A percentile compares a stretch with the other conserved stretches of the same genome.
These are phyloP conservation scores for Houttuynia cordata DNA, from an alignment of 164 flowering plant species.

Conservation along the genomic window DNA sequence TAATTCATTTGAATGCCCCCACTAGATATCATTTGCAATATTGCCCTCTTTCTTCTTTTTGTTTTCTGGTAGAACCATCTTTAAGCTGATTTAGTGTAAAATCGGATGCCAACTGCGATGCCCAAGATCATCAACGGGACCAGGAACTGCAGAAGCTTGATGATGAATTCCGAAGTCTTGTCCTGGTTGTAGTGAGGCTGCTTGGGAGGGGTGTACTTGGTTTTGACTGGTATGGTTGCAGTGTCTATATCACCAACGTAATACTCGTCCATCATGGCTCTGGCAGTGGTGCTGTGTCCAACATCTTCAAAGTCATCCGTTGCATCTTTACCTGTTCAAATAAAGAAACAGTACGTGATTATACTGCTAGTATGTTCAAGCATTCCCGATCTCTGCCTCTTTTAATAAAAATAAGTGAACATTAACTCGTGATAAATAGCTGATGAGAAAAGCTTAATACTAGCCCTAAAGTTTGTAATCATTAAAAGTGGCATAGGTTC, in stretches of 20 bases:
- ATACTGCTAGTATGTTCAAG: no score
- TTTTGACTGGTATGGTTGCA: conserved; percentile 35
- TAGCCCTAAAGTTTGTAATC: no score
- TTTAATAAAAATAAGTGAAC: background rate
- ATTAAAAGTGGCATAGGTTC: background rate
- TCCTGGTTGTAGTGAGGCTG: conserved; percentile 54
- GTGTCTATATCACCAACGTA: conserved; percentile 46
- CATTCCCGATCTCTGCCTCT: no score
- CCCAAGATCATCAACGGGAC: conserved; percentile 69
- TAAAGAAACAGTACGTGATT: background rate
- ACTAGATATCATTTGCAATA: background rate
- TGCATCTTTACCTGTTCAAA: conserved; percentile 63
- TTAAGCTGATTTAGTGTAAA: conserved; percentile 54
- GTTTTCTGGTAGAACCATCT: background rate
- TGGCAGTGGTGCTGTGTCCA: conserved; percentile 61
- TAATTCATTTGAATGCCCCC: background rate
- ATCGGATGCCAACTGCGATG: conserved; percentile 58
- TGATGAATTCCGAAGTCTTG: conserved; percentile 57
- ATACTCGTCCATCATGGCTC: conserved; percentile 55
- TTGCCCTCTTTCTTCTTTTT: background rate
- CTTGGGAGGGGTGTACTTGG: conserved; percentile 35
- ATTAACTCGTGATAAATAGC: background rate
- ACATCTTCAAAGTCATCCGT: conserved; percentile 83
- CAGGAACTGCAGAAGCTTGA: conserved; percentile 79
- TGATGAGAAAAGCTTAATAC: no score